Evolutionary conservation across 108 stramenopile species (phyloP), one percentile per base, ranked within the genome.

Genomic region (Licmophora abbreviata): DNA sequence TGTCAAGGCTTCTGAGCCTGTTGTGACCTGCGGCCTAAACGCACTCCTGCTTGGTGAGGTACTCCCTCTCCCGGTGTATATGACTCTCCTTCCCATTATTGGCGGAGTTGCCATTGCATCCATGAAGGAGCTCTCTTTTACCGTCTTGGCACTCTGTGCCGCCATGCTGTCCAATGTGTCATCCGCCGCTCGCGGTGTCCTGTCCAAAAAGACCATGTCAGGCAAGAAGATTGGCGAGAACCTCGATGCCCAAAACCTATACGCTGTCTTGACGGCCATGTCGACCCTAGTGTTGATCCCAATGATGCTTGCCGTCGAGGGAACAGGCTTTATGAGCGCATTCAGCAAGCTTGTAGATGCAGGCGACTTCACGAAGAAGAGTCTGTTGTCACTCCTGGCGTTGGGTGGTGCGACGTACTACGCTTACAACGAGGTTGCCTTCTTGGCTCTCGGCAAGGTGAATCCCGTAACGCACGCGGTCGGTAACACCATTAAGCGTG

Each of bases 401-500:
- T 64, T 81, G 15, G 69, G 66, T 44, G 85, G 85, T 49, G 63
- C 64, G 34, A 59, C 75, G 18, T 98, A 96, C 84, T 98, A 98
- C 66, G 85, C 93, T n/a, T 97, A 97, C 89, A 97, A 97, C 57
- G 97, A 97, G 68, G 97, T 97, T 18, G 97, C 97, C 36, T 97
- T 96, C 79, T 58, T 95, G 49, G 97, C 97, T 20, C 83, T 97
- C 48, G 93, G 92, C 56, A 89, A 89, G 59, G 91, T 95, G 57
- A 91, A 93, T 66, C 95, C 95, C 33, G 90, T 95, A 18, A 95
- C 91, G 14, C 95, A 95, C 59, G 97, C 97, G 35, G 97, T 98
- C 44, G 97, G 97, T 43, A 98, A 98, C 85, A 96, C 95, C 51
- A 96, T 98, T 87, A 98, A 98, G 85, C 91, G 97, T 48, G 95